These are phyloP conservation scores for Dillenia turbinata DNA, from an alignment of 164 flowering plant species.

Conservation along the genomic window DNA sequence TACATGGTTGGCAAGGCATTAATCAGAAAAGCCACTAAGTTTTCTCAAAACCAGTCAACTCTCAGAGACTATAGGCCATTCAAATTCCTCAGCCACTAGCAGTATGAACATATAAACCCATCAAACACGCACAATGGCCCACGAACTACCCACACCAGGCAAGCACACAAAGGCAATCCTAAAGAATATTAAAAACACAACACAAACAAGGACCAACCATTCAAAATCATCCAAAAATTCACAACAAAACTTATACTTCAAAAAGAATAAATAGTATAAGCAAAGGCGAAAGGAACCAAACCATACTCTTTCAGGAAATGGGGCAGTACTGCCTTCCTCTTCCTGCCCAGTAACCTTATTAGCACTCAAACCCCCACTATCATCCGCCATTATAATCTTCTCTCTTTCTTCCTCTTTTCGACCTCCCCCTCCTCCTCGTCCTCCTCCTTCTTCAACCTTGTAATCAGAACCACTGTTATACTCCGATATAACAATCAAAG, in stretches of 20 bases:
- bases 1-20: no score
- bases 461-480: conserved; percentile 6
- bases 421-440: conserved; percentile 1
- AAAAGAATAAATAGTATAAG: neutral
- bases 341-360: conserved; percentile 64
- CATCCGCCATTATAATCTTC: conserved; percentile 40
- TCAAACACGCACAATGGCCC: no score
- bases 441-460: conserved; percentile 12
- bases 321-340: conserved; percentile 65
- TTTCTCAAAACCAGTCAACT: no score
- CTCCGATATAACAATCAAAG: conserved; percentile 11
- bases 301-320: conserved; percentile 71
- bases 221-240: neutral
- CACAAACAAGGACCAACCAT: neutral
- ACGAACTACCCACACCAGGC: no score
- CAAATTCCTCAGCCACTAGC: no score
- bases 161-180: no score
- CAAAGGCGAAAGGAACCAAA: neutral
- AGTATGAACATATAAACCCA: no score
- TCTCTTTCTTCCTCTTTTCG: conserved; percentile 4
- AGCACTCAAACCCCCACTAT: conserved; percentile 72
- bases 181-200: neutral
- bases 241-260: neutral
- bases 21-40: no score
- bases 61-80: no score